Base-by-base conservation (phyloP, 768 basidiomycete species). In the Suillus decipiens region DNA sequence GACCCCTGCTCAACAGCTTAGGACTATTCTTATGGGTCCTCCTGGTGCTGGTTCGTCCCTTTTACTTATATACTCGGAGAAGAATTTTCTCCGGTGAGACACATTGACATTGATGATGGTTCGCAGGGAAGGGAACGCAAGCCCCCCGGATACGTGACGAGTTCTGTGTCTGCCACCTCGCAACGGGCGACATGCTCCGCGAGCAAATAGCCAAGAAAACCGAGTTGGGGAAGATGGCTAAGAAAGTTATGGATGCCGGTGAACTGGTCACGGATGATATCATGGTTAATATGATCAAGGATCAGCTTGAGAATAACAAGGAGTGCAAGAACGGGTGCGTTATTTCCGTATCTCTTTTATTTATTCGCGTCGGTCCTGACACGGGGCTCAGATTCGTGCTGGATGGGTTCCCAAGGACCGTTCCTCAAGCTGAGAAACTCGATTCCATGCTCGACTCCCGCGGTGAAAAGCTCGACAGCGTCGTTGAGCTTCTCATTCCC, bases 341-440 rank as follows among this genome's bases (percentile, higher is more conserved):
- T 24, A 53, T 36, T 24, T 31, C 51, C 50, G 28, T 28, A 64
- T 60, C 51, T n/a, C 10, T 45, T 31, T 43, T 22, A 5, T 28
- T 56, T 47, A 8, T 54, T 48, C 24, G 15, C 9, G 61, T 54
- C 31, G 5, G 56, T 43, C 24, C 54, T 61, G 47, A 39, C 55
- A 31, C 31, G 37, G 15, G 9, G 31, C 11, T 17, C 68, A 99
- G 96, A 42, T 99, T 99, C 77, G 97, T 99, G 62, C 83, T 99
- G 58, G 97, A 99, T 72, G 97, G 97, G n/a, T 99, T 99, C 86
- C 97, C 97, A 47, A 89, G 97, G 48, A 99, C 96, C 5, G 93
- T 99, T 41, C 89, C 92, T 11, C 97, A 99, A 72, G 97, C 97
- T 3, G 86, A 96, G 78, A 99, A 97, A 78, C 89, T 99, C 61